Conservation (phyloP, 2,329 filamentous ascomycete species). For the Paracoccidioides brasiliensis region DNA sequence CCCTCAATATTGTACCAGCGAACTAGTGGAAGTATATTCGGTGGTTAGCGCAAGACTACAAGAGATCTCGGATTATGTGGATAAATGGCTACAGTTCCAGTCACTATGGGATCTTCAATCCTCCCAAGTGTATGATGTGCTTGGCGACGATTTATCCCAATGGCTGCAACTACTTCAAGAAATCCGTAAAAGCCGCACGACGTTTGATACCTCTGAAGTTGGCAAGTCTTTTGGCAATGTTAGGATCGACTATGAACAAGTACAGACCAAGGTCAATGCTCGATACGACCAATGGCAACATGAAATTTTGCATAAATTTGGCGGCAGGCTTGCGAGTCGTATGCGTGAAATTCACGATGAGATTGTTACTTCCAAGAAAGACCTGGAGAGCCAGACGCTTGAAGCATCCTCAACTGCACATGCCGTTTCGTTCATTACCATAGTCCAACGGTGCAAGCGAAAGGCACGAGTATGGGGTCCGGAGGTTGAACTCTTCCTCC, state of each 20-base stretch:
- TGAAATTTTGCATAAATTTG: conserved; percentile 90
- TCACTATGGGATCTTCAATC: conserved; percentile 96
- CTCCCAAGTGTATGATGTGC: conserved; percentile 82
- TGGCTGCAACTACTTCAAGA: conserved; percentile 97
- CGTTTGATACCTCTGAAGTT: conserved; percentile 94
- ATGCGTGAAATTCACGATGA: conserved; percentile 90
- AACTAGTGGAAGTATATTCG: conserved; percentile 66
- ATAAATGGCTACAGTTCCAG: conserved; percentile 98
- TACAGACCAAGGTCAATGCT: conserved; percentile 95
- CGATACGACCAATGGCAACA: conserved; percentile 99
- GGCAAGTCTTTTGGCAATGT: conserved; percentile 87
- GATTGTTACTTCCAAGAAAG: conserved; percentile 76
- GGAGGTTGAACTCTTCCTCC: conserved; percentile 88
- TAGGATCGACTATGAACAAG: conserved; percentile 94
- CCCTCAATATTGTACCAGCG: conserved; percentile 66
- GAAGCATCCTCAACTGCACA: conserved; percentile 93
- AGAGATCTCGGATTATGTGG: conserved; percentile 73
- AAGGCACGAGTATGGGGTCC: conserved; percentile 91
- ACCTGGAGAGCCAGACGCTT: conserved; percentile 81
- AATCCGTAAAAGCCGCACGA: conserved; percentile 85
- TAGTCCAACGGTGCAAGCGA: conserved; percentile 88
- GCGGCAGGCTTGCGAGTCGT: conserved; percentile 69
- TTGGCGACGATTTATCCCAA: conserved; percentile 79
- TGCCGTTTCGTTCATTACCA: conserved; percentile 95
- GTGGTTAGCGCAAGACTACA: conserved; percentile 71